phyloP scores from a whole-genome alignment of 352 stramenopile species.

The Pythium diclinum region DNA sequence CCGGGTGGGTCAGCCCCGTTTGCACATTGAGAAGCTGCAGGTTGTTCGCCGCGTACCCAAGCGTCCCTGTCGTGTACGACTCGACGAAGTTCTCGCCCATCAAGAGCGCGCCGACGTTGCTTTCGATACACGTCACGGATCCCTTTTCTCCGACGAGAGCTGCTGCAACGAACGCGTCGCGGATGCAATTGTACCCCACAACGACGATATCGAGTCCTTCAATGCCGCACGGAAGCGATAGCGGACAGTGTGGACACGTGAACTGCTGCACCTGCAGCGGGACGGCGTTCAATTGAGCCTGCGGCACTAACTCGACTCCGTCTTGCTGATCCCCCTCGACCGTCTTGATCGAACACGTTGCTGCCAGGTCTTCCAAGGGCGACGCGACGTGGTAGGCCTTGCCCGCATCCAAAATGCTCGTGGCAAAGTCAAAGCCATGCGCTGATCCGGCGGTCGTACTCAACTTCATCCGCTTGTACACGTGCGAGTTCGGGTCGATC shows the following conservation, averaged over 20 bases:
- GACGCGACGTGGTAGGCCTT: constrained; percentile 1
- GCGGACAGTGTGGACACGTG: constrained; percentile 24
- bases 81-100: constrained; percentile 1
- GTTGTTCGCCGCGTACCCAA: constrained; percentile 34
- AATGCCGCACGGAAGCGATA: constrained; percentile 26
- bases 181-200: constrained; percentile 40
- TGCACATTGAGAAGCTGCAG: constrained; percentile 24
- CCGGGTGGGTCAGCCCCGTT: neutral
- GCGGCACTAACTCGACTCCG: neutral
- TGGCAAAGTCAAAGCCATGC: neutral
- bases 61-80: constrained; percentile 14
- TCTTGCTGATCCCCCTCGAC: neutral
- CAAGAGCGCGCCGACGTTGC: constrained; percentile 19
- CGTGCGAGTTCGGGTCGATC: neutral
- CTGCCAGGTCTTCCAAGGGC: neutral
- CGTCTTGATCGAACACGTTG: constrained; percentile 1
- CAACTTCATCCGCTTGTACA: neutral
- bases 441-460: neutral
- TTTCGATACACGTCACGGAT: constrained; percentile 44
- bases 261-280: constrained; percentile 28
- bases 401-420: neutral
- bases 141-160: constrained; percentile 39
- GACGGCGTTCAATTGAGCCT: constrained; percentile 9
- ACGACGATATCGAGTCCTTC: constrained; percentile 40
- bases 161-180: constrained; percentile 42